Evolutionary conservation across 139 green algal species (phyloP).

Genomic region (Chlorella sp.): DNA sequence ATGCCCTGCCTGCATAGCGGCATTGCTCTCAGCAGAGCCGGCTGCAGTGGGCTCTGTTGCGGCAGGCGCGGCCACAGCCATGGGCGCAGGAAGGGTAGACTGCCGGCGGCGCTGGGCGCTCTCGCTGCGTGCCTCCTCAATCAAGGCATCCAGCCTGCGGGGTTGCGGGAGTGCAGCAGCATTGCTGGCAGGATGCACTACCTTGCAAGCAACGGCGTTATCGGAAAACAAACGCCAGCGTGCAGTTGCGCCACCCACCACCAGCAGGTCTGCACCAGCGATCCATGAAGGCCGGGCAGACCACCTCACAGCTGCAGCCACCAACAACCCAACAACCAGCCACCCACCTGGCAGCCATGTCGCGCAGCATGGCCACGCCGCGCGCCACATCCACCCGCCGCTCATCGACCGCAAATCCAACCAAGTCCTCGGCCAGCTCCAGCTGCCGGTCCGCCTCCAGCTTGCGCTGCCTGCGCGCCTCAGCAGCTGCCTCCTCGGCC

Average conservation of each 20-base stretch:
- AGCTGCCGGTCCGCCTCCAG: not conserved
- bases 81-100: not conserved
- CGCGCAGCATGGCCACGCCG: conserved; percentile 8
- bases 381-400: not conserved
- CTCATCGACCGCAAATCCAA: not conserved
- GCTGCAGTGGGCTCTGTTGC: not conserved
- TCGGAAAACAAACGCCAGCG: no score
- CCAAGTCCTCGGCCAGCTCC: not conserved
- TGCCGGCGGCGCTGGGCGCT: not conserved
- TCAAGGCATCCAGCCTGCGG: conserved; percentile 11
- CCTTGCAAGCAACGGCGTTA: no score
- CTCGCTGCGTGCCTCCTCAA: not conserved
- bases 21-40: no score
- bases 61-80: not conserved
- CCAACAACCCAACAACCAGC: no score
- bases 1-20: no score
- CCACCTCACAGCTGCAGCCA: no score
- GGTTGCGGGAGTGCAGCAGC: no score
- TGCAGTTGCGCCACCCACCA: no score
- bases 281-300: no score
- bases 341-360: conserved; percentile 12
- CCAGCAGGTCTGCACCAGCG: no score
- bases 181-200: no score
- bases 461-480: not conserved
- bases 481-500: not conserved